phyloP scores from a whole-genome alignment of 2,329 filamentous ascomycete species.

The Gliomastix tumulicola region DNA sequence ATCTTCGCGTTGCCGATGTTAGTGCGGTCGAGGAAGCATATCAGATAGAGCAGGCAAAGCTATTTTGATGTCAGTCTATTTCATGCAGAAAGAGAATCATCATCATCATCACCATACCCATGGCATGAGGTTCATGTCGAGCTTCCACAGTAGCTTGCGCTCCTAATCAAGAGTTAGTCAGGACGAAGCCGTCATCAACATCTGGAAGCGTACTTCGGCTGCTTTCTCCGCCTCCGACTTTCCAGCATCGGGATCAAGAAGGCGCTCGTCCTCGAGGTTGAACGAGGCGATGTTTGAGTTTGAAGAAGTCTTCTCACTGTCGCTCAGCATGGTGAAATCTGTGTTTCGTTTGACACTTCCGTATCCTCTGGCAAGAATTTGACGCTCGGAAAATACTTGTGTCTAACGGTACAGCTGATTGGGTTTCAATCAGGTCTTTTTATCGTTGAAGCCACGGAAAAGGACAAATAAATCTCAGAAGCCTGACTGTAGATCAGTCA shows the following conservation, averaged over 20 bases:
- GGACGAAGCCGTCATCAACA: too few species aligned
- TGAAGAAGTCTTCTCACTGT: slow-evolving; percentile 17
- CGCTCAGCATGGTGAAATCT: too few species aligned
- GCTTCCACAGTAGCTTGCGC: slow-evolving; percentile 52
- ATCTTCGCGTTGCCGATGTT: slow-evolving; percentile 13
- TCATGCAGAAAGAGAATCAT: not conserved
- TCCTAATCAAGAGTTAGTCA: slow-evolving; percentile 38
- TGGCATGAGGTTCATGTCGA: slow-evolving; percentile 55
- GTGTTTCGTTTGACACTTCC: too few species aligned
- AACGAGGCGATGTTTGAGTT: slow-evolving; percentile 15
- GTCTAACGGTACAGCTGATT: too few species aligned
- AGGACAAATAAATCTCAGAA: too few species aligned
- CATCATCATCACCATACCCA: slow-evolving; percentile 30
- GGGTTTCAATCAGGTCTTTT: too few species aligned
- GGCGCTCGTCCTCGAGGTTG: slow-evolving; percentile 16
- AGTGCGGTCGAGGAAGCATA: slow-evolving; percentile 35
- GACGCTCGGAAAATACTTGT: too few species aligned
- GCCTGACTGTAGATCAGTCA: too few species aligned
- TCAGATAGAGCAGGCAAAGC: slow-evolving; percentile 65
- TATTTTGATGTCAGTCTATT: slow-evolving; percentile 11
- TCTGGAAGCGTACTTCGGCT: too few species aligned
- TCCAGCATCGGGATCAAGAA: slow-evolving; percentile 47
- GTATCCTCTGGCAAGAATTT: too few species aligned
- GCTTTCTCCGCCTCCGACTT: slow-evolving; percentile 56
- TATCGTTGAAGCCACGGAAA: too few species aligned